Conservation (phyloP, 78 protist species). For the Planoprotostelium fungivorum region DNA sequence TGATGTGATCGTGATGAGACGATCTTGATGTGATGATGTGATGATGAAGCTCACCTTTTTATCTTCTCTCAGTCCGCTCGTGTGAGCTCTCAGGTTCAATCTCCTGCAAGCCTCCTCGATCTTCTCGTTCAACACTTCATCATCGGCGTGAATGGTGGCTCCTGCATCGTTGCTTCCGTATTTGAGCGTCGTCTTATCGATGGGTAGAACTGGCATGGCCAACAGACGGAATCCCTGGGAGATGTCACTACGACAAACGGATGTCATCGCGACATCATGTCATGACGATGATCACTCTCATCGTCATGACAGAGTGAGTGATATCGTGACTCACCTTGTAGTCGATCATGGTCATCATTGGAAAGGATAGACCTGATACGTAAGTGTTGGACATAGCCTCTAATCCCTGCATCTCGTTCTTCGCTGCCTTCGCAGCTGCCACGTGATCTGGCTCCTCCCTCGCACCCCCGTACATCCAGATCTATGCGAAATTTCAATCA, state of each 20-base stretch:
- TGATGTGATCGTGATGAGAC: background rate
- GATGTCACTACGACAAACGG: too few relatives aligned
- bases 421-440: background rate
- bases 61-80: conserved; percentile 16
- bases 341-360: background rate
- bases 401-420: background rate
- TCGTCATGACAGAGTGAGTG: too few relatives aligned
- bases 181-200: conserved; percentile 29
- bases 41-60: background rate
- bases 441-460: background rate
- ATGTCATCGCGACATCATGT: too few relatives aligned
- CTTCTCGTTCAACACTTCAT: background rate
- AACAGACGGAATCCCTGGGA: conserved; percentile 53
- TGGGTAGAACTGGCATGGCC: conserved; percentile 65
- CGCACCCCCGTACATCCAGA: background rate
- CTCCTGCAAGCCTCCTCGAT: conserved; percentile 14
- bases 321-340: background rate
- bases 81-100: conserved; percentile 44
- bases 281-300: too few relatives aligned
- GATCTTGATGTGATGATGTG: too few relatives aligned
- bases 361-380: background rate
- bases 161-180: conserved; percentile 64
- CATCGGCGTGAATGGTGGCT: conserved; percentile 49
- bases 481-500: background rate
- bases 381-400: background rate